Evolutionary conservation across 768 basidiomycete genomes (phyloP).

Genomic region (Terana coerulea): DNA sequence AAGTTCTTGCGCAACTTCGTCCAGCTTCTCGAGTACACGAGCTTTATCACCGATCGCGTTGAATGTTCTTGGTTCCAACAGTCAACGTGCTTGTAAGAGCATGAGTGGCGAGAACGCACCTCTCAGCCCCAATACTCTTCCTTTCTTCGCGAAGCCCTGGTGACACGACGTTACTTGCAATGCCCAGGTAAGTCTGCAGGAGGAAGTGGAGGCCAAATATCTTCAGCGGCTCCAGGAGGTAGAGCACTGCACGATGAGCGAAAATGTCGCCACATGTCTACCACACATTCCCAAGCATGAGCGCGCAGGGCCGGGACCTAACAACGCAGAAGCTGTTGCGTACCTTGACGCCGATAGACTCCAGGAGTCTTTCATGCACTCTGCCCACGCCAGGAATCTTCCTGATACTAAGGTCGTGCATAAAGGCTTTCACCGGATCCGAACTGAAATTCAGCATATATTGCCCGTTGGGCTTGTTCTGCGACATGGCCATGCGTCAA

Average conservation of each 20-base stretch:
- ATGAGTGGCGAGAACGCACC: slow-evolving; percentile 39
- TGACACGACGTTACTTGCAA: slow-evolving; percentile 79
- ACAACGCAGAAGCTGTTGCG: slow-evolving; percentile 9
- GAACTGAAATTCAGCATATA: slow-evolving; percentile 69
- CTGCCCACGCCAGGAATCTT: slow-evolving; percentile 89
- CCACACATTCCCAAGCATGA: not conserved
- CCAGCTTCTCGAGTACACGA: slow-evolving; percentile 70
- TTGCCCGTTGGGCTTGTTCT: slow-evolving; percentile 97
- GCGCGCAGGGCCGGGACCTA: not conserved
- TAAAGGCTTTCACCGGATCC: slow-evolving; percentile 65
- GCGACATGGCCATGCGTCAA: not conserved
- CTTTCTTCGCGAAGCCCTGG: slow-evolving; percentile 75
- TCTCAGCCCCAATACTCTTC: slow-evolving; percentile 91
- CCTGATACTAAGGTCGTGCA: slow-evolving; percentile 77
- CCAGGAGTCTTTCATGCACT: slow-evolving; percentile 84
- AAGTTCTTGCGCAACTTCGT: slow-evolving; percentile 78
- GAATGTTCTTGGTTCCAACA: slow-evolving; percentile 59
- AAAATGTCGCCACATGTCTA: slow-evolving; percentile 92
- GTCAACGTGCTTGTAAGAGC: not conserved
- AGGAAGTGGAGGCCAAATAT: slow-evolving; percentile 78
- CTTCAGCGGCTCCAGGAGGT: slow-evolving; percentile 85
- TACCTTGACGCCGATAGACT: slow-evolving; percentile 85
- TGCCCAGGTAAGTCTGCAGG: slow-evolving; percentile 78
- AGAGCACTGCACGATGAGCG: slow-evolving; percentile 64
- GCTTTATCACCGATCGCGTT: slow-evolving; percentile 58